phyloP scores from a whole-genome alignment of 2,329 filamentous ascomycete species.

The Penicillium griseofulvum region DNA sequence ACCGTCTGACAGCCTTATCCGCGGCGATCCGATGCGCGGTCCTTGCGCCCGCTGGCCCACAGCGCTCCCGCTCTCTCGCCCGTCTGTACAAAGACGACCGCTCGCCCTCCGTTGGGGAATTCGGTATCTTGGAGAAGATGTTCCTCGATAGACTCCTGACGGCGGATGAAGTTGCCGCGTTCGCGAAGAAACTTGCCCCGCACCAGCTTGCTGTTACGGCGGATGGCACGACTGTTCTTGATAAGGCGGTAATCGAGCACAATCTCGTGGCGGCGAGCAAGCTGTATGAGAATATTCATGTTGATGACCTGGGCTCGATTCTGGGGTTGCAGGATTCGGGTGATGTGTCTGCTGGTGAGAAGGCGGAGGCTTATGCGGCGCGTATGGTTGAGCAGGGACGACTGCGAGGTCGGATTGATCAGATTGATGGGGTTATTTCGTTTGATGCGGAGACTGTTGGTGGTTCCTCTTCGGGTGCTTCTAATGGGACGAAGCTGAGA shows the following conservation, averaged over 20 bases:
- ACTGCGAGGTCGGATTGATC: slow-evolving; percentile 84
- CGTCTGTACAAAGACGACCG: slow-evolving; percentile 93
- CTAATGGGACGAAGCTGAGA: slow-evolving; percentile 66
- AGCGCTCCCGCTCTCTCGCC: slow-evolving; percentile 74
- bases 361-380: slow-evolving; percentile 87
- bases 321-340: slow-evolving; percentile 64
- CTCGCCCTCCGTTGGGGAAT: slow-evolving; percentile 70
- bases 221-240: slow-evolving; percentile 88
- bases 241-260: slow-evolving; percentile 92
- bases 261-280: slow-evolving; percentile 84
- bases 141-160: slow-evolving; percentile 84
- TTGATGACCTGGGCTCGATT: slow-evolving; percentile 71
- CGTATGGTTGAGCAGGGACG: slow-evolving; percentile 95
- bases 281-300: slow-evolving; percentile 73
- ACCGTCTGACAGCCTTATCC: slow-evolving; percentile 77
- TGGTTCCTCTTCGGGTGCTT: slow-evolving; percentile 50
- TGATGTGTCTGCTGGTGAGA: slow-evolving; percentile 56
- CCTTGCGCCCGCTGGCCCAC: slow-evolving; percentile 84
- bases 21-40: slow-evolving; percentile 91
- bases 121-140: slow-evolving; percentile 93
- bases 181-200: slow-evolving; percentile 73
- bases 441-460: slow-evolving; percentile 73
- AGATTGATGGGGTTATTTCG: slow-evolving; percentile 83
- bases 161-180: slow-evolving; percentile 78
- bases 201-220: slow-evolving; percentile 89